Percentiles rank a stretch among this genome's conserved stretches.
Conservation (phyloP, 768 basidiomycete species). For the Lactarius indigo region DNA sequence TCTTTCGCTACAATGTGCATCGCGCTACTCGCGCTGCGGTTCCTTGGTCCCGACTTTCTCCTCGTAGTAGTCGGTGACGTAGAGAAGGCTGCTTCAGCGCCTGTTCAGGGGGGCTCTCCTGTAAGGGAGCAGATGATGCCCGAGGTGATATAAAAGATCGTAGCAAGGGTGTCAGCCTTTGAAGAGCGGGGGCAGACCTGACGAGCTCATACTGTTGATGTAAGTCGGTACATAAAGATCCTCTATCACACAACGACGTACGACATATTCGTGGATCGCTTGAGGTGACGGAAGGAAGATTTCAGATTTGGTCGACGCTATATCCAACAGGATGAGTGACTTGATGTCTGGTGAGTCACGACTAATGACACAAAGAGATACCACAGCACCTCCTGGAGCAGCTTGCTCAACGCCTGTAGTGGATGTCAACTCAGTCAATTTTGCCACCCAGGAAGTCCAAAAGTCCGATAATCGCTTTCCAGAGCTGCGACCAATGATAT, state of each 20-base stretch:
- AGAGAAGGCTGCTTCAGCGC: slow-evolving; percentile 42
- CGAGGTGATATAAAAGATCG: slow-evolving; percentile 28
- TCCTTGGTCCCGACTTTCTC: slow-evolving; percentile 43
- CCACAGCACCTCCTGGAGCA: slow-evolving; percentile 51
- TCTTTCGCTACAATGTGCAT: slow-evolving; percentile 56
- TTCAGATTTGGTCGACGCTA: slow-evolving; percentile 51
- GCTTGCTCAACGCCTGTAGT: slow-evolving; percentile 50
- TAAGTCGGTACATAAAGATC: neutral
- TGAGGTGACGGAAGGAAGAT: slow-evolving; percentile 49
- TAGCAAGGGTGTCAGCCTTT: slow-evolving; percentile 46
- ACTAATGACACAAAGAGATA: neutral
- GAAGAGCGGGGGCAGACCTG: slow-evolving; percentile 47
- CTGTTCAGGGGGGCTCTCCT: slow-evolving; percentile 35
- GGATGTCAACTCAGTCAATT: slow-evolving; percentile 47
- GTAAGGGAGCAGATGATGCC: slow-evolving; percentile 29
- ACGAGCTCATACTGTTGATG: slow-evolving; percentile 58
- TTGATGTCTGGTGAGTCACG: slow-evolving; percentile 25
- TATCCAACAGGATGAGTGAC: slow-evolving; percentile 53
- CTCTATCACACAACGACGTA: slow-evolving; percentile 35
- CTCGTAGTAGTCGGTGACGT: slow-evolving; percentile 51
- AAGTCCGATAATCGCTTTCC: slow-evolving; percentile 53
- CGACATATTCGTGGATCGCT: slow-evolving; percentile 58
- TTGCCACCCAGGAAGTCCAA: slow-evolving; percentile 56
- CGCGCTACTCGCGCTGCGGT: slow-evolving; percentile 50
- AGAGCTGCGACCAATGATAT: slow-evolving; percentile 64